A percentile compares a stretch with the other conserved stretches of the same genome.
Conservation (phyloP, 2,329 filamentous ascomycete genomes). For the Diaporthe destruens region DNA sequence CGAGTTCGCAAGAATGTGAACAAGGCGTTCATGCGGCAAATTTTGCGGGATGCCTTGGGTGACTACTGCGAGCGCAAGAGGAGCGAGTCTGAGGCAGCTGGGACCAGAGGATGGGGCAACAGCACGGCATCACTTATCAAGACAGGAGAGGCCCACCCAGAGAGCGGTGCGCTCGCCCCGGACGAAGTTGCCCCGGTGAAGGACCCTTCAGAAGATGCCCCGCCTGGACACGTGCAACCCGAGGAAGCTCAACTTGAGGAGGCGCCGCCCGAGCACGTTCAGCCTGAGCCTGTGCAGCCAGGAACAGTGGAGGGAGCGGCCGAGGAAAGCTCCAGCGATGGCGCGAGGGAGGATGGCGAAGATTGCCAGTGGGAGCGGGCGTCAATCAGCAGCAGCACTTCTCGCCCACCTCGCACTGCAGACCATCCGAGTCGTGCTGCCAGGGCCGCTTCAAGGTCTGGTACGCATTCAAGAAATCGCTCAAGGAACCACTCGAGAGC, state of each 20-base stretch:
- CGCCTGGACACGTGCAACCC: not conserved
- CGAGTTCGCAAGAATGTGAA: conserved; percentile 53
- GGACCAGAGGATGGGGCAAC: conserved; percentile 39
- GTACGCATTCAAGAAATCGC: conserved; percentile 12
- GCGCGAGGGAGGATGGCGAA: conserved; percentile 27
- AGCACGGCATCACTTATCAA: conserved; percentile 39
- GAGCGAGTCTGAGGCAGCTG: conserved; percentile 40
- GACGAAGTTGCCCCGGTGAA: not conserved
- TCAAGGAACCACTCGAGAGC: conserved; percentile 30
- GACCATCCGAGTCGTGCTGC: conserved; percentile 17
- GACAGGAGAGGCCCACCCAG: not conserved
- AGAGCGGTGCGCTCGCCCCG: not conserved
- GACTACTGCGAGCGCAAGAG: conserved; percentile 50
- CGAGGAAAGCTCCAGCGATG: conserved; percentile 38
- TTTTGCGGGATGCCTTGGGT: conserved; percentile 50
- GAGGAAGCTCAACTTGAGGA: not conserved
- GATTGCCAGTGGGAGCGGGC: conserved; percentile 36
- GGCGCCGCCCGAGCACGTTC: not conserved
- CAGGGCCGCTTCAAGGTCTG: conserved; percentile 24
- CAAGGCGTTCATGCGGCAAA: conserved; percentile 54
- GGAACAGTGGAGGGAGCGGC: conserved; percentile 7
- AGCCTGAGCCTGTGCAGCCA: not conserved
- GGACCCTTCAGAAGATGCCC: not conserved
- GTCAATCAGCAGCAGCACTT: not conserved
- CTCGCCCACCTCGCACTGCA: conserved; percentile 17